Base-by-base conservation (phyloP, 2,329 filamentous ascomycete species). In the Colletotrichum gigasporum region DNA sequence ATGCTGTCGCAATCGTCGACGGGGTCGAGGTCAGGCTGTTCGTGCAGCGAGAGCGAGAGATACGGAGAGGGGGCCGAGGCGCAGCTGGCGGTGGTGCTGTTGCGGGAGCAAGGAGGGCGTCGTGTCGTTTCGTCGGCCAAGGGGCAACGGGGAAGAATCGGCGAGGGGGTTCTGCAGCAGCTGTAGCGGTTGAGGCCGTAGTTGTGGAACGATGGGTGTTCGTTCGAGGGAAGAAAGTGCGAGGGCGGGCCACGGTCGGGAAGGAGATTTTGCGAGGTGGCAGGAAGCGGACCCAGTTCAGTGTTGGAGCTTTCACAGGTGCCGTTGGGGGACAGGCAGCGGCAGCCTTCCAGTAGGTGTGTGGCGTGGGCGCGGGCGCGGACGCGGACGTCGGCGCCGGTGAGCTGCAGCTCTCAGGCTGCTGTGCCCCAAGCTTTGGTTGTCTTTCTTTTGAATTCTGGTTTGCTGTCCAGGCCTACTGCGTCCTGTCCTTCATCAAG, bases 181-280 rank as follows among this genome's bases (percentile, higher is more conserved):
- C 11, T 45, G 39, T 28, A 42, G 28, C 18, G 51, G 39, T 41
- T 14, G 12, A 51, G 22, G 14, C n/a, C n/a, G 24, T 34, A 37
- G 22, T 24, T 11, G 22, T 32, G 44, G 10, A 57, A 34, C 42
- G 16, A n/a, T 24, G 35, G 42, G 26, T 16, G 35, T 34, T 12
- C 37, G 30, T 44, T 59, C 34, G n/a, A 39, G 20, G 26, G 37
- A 53, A 56, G 54, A 53, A 48, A 61, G 56, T 20, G 42, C 35
- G 30, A 37, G 24, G 41, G 48, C 26, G 34, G 34, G 34, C 32
- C 24, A 7, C 32, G 14, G 26, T 55, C 22, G 22, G 48, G 56
- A 54, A 55, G 62, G 42, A 50, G 32, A 37, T 62, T 65, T 65
- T 62, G 56, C 50, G 48, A 65, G 62, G 62, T 65, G 62, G 62